Conservation (phyloP, 2,329 filamentous ascomycete species). For the Fusarium austroafricanum region DNA sequence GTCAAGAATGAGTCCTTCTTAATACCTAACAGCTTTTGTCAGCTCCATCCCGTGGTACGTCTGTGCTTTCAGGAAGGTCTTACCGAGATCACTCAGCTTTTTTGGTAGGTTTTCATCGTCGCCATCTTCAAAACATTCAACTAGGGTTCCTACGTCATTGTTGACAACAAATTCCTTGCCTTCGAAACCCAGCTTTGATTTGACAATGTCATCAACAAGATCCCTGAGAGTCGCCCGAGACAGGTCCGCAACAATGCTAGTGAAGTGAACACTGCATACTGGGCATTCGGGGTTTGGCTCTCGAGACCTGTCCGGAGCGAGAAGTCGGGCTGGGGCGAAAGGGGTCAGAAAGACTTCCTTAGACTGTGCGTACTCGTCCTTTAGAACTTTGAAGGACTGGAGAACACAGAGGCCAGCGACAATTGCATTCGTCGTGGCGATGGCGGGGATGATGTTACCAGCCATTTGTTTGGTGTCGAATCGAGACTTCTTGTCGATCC, state of each 20-base stretch:
- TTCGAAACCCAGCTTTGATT: conserved; percentile 77
- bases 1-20: conserved; percentile 81
- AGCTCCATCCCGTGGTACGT: conserved; percentile 12
- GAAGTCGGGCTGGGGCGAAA: conserved; percentile 66
- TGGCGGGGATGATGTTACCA: conserved; percentile 98
- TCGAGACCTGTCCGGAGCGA: conserved; percentile 67
- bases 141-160: conserved; percentile 81
- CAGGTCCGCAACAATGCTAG: conserved; percentile 74
- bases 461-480: conserved; percentile 99
- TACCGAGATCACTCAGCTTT: conserved; percentile 81
- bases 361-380: conserved; percentile 74
- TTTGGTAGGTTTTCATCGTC: conserved; percentile 88
- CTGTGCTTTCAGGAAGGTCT: conserved; percentile 30
- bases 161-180: conserved; percentile 82
- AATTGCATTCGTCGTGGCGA: conserved; percentile 97
- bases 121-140: conserved; percentile 68
- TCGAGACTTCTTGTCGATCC: conserved; percentile 86
- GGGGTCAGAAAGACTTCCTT: conserved; percentile 89
- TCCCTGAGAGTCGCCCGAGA: conserved; percentile 80
- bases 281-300: conserved; percentile 84
- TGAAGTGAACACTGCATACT: conserved; percentile 81
- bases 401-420: conserved; percentile 92
- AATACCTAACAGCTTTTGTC: conserved; percentile 63
- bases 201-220: conserved; percentile 80
- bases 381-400: conserved; percentile 91